A percentile compares a stretch with the other conserved stretches of the same genome.
These are phyloP conservation scores for Spergularia marina DNA, from an alignment of 148 eudicot genomes.

Conservation along the genomic window DNA sequence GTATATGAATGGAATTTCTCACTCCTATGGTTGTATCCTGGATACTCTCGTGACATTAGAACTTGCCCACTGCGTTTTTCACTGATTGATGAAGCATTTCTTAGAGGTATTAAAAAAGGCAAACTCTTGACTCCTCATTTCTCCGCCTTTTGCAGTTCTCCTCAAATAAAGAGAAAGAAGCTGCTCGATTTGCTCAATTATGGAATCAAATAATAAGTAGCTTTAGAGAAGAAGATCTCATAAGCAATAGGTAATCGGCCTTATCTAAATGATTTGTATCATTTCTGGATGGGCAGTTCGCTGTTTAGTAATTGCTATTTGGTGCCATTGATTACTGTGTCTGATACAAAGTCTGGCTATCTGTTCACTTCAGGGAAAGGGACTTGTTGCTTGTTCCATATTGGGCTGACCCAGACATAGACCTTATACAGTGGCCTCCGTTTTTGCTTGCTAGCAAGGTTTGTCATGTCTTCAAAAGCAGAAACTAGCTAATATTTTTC, in stretches of 20 bases:
- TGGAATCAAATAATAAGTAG: slow-evolving; percentile 97
- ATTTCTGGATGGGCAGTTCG: neutral
- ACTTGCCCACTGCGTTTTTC: neutral
- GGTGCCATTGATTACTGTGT: neutral
- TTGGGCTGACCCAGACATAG: slow-evolving; percentile 87
- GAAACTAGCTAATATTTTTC: neutral
- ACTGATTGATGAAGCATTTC: neutral
- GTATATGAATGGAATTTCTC: neutral
- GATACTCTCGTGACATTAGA: neutral
- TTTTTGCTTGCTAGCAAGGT: slow-evolving; percentile 87
- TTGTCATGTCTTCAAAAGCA: neutral
- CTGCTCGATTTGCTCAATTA: slow-evolving; percentile 96
- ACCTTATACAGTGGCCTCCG: slow-evolving; percentile 96
- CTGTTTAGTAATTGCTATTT: neutral
- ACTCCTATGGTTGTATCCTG: neutral
- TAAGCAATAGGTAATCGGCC: slow-evolving; percentile 50
- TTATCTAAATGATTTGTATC: neutral
- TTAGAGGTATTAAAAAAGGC: neutral
- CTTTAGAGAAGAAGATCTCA: slow-evolving; percentile 95
- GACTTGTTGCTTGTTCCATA: slow-evolving; percentile 95
- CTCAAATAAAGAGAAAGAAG: slow-evolving; percentile 73
- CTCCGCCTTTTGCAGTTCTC: slow-evolving; percentile 43
- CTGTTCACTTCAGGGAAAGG: slow-evolving; percentile 60
- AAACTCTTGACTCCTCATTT: neutral
- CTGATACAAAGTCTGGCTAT: neutral